Conservation (phyloP, 192 early-diverging fungal species). For the Thoreauomyces humboldtii region DNA sequence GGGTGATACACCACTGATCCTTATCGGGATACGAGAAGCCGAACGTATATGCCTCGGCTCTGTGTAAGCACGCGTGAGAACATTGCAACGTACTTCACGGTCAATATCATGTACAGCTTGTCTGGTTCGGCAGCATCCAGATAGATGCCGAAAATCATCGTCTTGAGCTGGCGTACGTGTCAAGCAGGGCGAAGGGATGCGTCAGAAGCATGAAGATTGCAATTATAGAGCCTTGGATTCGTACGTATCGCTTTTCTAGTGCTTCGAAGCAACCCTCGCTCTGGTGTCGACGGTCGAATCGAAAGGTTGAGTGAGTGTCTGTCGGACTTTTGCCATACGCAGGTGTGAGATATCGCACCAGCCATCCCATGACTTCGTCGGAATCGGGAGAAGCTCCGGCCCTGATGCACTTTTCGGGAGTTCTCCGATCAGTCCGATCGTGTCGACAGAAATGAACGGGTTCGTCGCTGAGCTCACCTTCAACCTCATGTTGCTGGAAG, state of each 20-base stretch:
- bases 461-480: too few relatives aligned
- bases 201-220: neutral
- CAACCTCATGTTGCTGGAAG: slow-evolving; percentile 26
- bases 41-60: slow-evolving; percentile 54
- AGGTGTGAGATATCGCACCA: slow-evolving; percentile 12
- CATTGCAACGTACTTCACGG: neutral
- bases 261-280: slow-evolving; percentile 49
- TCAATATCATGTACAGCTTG: slow-evolving; percentile 27
- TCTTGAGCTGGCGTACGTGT: slow-evolving; percentile 25
- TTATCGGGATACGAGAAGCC: slow-evolving; percentile 44
- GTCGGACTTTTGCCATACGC: neutral
- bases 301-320: neutral
- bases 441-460: too few relatives aligned
- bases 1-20: slow-evolving; percentile 28
- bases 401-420: too few relatives aligned
- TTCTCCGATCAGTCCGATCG: too few relatives aligned
- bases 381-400: slow-evolving; percentile 37
- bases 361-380: slow-evolving; percentile 42
- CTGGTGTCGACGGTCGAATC: too few relatives aligned
- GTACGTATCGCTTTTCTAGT: slow-evolving; percentile 41
- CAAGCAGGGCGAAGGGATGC: neutral
- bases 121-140: slow-evolving; percentile 39
- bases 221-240: too few relatives aligned
- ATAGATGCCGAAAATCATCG: slow-evolving; percentile 52
- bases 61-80: neutral